Evolutionary conservation across 345 rosid genomes (phyloP).

Genomic region (Populus pruinosa): DNA sequence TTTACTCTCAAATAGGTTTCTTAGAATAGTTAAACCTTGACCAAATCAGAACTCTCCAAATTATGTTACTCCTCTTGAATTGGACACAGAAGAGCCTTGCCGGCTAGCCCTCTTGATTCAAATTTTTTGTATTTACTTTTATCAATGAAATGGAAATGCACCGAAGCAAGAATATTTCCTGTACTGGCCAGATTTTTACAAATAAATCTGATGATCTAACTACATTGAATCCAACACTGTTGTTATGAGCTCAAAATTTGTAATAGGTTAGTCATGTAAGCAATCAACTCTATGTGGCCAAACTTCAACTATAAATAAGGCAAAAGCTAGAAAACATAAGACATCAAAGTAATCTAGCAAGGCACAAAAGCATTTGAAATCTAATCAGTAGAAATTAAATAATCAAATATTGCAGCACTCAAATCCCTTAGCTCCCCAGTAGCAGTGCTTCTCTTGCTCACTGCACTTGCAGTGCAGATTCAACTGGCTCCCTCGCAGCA

Average conservation of each 20-base stretch:
- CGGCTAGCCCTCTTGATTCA: not conserved
- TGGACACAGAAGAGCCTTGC: not conserved
- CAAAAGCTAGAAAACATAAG: not conserved
- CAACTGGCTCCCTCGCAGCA: slow-evolving; percentile 37
- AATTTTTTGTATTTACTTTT: not conserved
- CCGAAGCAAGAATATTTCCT: not conserved
- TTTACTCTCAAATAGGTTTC: not conserved
- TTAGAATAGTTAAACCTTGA: not conserved
- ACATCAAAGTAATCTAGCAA: not conserved
- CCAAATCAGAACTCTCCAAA: not conserved
- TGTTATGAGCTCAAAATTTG: not conserved
- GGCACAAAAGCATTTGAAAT: not conserved
- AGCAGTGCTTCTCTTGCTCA: slow-evolving; percentile 26
- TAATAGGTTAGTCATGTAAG: slow-evolving; percentile 28
- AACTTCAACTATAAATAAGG: slow-evolving; percentile 22
- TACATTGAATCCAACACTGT: slow-evolving; percentile 4
- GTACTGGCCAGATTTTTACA: not conserved
- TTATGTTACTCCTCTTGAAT: not conserved
- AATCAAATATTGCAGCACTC: slow-evolving; percentile 13
- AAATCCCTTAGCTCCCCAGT: slow-evolving; percentile 6
- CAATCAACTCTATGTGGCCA: not conserved
- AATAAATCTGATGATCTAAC: not conserved
- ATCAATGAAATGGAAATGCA: not conserved
- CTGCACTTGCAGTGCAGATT: slow-evolving; percentile 28
- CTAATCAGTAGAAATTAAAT: not conserved